Percentiles rank a stretch among this genome's conserved stretches.
Conservation (phyloP, 2,329 filamentous ascomycete genomes). For the Ceratocystis cubensis region DNA sequence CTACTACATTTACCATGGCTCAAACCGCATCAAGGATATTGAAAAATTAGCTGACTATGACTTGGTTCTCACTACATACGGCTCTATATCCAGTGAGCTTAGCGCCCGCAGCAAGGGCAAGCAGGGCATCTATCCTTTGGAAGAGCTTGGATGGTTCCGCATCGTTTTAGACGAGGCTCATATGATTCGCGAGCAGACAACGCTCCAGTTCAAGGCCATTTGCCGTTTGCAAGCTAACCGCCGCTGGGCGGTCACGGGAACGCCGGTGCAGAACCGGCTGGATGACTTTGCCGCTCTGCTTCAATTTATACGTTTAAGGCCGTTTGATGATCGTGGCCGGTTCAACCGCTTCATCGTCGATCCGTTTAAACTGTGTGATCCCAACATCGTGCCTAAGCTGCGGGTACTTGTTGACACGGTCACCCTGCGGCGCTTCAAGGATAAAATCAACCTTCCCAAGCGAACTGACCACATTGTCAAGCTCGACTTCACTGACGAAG, state of each 20-base stretch:
- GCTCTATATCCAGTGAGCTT: slow-evolving; percentile 71
- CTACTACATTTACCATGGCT: slow-evolving; percentile 79
- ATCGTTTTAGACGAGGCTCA: slow-evolving; percentile 93
- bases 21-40: slow-evolving; percentile 57
- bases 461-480: slow-evolving; percentile 60
- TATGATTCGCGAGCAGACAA: slow-evolving; percentile 75
- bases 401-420: slow-evolving; percentile 88
- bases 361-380: slow-evolving; percentile 78
- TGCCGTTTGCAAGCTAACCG: slow-evolving; percentile 66
- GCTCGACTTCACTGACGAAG: slow-evolving; percentile 63
- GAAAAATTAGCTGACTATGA: slow-evolving; percentile 61
- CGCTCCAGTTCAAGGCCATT: slow-evolving; percentile 72
- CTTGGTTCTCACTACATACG: slow-evolving; percentile 85
- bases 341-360: slow-evolving; percentile 71
- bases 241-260: slow-evolving; percentile 95
- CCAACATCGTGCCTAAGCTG: slow-evolving; percentile 70
- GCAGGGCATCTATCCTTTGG: slow-evolving; percentile 50
- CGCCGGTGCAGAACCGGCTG: slow-evolving; percentile 84
- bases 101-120: slow-evolving; percentile 50
- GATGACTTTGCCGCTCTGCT: slow-evolving; percentile 81
- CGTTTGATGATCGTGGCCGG: slow-evolving; percentile 64
- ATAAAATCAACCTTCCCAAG: slow-evolving; percentile 71
- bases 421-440: slow-evolving; percentile 80
- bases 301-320: slow-evolving; percentile 70
- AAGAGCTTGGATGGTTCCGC: slow-evolving; percentile 79